A percentile compares a stretch with the other conserved stretches of the same genome.
phyloP scores from a whole-genome alignment of 441 rosid species.

The California macrophylla region DNA sequence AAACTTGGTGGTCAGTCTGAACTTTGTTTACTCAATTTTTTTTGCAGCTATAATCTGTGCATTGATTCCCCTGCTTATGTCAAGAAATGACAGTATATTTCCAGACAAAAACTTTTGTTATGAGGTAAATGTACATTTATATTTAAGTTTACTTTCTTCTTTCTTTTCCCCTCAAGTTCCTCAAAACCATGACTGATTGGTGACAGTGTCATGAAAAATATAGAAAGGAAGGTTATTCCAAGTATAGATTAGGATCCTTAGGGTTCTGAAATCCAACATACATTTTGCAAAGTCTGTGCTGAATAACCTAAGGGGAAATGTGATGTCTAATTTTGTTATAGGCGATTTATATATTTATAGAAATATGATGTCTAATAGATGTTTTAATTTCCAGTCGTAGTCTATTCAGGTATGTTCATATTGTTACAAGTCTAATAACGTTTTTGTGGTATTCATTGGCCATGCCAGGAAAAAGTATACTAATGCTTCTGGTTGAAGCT shows the following conservation, averaged over 20 bases:
- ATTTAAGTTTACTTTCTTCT: not conserved
- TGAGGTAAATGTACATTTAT: constrained; percentile 42
- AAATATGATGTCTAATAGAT: not conserved
- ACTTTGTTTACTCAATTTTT: constrained; percentile 8
- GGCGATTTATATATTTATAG: no score
- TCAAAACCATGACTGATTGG: not conserved
- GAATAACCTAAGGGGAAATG: not conserved
- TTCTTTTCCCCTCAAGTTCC: not conserved
- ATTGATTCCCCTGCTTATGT: constrained; percentile 70
- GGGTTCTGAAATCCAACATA: not conserved
- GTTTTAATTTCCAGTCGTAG: not conserved
- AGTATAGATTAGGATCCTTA: not conserved
- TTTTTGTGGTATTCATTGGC: not conserved
- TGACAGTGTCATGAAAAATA: not conserved
- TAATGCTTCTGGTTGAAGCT: not conserved
- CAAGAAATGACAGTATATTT: constrained; percentile 65
- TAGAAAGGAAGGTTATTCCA: not conserved
- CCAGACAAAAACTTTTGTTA: constrained; percentile 64
- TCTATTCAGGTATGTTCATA: not conserved
- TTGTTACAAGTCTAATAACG: not conserved
- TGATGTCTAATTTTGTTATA: no score
- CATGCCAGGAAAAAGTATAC: not conserved
- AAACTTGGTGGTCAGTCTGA: constrained; percentile 14
- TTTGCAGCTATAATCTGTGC: constrained; percentile 81
- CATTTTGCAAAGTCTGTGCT: not conserved